Percentiles rank a stretch among this genome's conserved stretches.
Evolutionary conservation across 2,329 filamentous ascomycete species (phyloP).

Genomic region (Magnaporthiopsis poae): DNA sequence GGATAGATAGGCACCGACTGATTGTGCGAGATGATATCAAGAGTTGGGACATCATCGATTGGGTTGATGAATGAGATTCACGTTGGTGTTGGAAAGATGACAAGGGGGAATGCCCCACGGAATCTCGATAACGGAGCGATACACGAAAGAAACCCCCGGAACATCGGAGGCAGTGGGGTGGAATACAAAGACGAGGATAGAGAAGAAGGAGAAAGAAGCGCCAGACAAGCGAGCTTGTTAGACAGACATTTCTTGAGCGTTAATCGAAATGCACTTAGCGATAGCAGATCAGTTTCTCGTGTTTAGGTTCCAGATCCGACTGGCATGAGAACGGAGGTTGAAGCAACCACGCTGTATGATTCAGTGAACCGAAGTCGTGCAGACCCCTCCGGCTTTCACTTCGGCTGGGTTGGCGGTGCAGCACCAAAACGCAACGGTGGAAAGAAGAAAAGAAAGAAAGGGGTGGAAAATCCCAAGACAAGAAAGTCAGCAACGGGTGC

Average conservation of each 20-base stretch:
- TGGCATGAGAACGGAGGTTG: too few relatives aligned
- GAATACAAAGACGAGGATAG: not conserved
- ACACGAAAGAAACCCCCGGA: not conserved
- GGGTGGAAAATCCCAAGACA: not conserved
- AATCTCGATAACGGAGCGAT: not conserved
- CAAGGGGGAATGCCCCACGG: not conserved
- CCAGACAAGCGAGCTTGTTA: not conserved
- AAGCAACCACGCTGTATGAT: too few relatives aligned
- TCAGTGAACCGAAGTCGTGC: too few relatives aligned
- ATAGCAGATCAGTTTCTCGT: not conserved
- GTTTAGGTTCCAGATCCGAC: too few relatives aligned
- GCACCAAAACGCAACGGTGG: too few relatives aligned
- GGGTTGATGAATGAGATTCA: conserved; percentile 27
- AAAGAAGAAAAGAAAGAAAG: too few relatives aligned
- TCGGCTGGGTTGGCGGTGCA: too few relatives aligned
- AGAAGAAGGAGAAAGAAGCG: not conserved
- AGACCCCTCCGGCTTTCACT: too few relatives aligned
- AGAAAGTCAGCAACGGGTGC: not conserved
- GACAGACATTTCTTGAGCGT: not conserved
- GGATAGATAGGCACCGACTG: conserved; percentile 60
- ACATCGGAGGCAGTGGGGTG: not conserved
- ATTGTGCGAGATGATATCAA: conserved; percentile 55
- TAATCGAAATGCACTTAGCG: not conserved
- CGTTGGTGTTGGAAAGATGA: not conserved
- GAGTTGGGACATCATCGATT: conserved; percentile 54